Conservation (phyloP, 106 monocot species). For the Chionographis japonica region DNA sequence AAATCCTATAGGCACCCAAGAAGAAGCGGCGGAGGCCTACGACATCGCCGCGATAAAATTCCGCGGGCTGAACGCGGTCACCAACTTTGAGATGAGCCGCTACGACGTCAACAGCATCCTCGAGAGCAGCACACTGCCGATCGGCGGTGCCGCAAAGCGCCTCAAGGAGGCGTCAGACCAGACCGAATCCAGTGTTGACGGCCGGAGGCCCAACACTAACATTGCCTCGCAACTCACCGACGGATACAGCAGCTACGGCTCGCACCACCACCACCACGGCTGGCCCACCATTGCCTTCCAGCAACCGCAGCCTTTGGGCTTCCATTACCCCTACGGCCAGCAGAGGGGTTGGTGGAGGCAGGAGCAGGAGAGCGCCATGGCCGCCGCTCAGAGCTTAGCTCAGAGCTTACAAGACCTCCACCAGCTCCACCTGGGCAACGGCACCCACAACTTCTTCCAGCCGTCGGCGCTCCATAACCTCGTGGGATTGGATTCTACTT, state of each 20-base stretch:
- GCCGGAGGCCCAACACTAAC: constrained; percentile 12
- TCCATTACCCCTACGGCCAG: constrained; percentile 37
- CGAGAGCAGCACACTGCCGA: constrained; percentile 85
- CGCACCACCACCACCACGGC: constrained; percentile 24
- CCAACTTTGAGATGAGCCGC: constrained; percentile 98
- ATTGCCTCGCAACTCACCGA: constrained; percentile 34
- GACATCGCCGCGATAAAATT: constrained; percentile 99
- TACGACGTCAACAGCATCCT: constrained; percentile 98
- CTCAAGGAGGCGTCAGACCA: constrained; percentile 64
- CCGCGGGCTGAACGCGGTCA: constrained; percentile 92
- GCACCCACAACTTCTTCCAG: constrained; percentile 69
- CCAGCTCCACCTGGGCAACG: constrained; percentile 36
- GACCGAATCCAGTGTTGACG: constrained; percentile 20
- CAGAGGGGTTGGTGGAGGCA: constrained; percentile 59
- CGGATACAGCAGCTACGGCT: constrained; percentile 19
- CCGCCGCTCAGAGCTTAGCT: constrained; percentile 33
- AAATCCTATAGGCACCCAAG: constrained; percentile 67
- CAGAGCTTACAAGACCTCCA: constrained; percentile 59
- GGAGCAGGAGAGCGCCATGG: constrained; percentile 41
- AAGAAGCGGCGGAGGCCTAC: constrained; percentile 98
- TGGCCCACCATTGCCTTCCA: constrained; percentile 82
- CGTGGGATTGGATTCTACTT: constrained; percentile 26
- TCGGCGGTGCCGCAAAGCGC: constrained; percentile 88
- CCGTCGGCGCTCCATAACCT: constrained; percentile 33
- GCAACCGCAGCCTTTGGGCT: constrained; percentile 29